Base-by-base conservation (phyloP, 768 basidiomycete species). In the Termitomyces sp. region DNA sequence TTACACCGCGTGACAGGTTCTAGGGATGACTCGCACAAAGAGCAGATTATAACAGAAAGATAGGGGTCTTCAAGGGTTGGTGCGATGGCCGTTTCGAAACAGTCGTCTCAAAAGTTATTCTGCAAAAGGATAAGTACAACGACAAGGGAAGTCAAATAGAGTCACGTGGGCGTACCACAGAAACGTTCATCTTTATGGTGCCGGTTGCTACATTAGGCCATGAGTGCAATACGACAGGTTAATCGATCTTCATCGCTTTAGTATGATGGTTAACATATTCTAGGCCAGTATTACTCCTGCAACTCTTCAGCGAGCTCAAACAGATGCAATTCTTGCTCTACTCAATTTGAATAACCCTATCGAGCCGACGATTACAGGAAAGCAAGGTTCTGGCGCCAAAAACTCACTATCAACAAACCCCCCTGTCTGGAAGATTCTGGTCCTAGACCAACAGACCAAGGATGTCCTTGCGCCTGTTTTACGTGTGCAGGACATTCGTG, bases 381-480 rank as follows among this genome's bases (percentile, higher is more conserved):
- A 79, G 59, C 67, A 75, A 18, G 63, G 69, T 14, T 69, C 80
- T 10, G 69, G 76, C n/a, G 68, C 76, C 58, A 87, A 85, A 63
- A 70, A 76, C 3, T 74, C 83, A 1, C 71, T 79, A 7, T 71
- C 79, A 28, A 78, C 80, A 13, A 84, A 82, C 0, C 91, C 93
- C 32, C 85, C 93, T 5, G 86, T 97, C 5, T 99, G 97, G 96
- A 99, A 99, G 72, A 87, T 98, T 14, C 76, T 99, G 10, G 88
- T 99, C 1, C 77, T 99, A 55, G 97, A 99, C 71, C 93, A 97
- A 67, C 83, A 89, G 64, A 96, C 94, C 24, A 97, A 98, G 71
- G 97, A 98, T 70, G 87, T 98, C 22, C 79, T 99, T 38, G 97
- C 97, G 16, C 98, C 96, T 1, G 90, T 94, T 20, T 74, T 99